Conservation (phyloP, 306 rosid genomes). For the Pyrus betulifolia region DNA sequence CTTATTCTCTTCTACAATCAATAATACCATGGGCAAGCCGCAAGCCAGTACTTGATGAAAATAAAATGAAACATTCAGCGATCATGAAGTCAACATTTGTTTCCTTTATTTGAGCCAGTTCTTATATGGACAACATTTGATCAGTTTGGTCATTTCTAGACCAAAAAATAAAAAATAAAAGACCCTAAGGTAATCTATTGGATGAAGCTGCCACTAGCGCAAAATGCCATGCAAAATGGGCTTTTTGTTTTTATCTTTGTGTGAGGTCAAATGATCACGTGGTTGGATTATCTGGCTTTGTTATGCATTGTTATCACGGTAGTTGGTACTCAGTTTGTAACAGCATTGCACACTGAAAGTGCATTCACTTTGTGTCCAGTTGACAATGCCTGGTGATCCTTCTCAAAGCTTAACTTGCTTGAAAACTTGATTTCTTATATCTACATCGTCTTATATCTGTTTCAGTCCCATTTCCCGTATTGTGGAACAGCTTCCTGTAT, state of each 20-base stretch:
- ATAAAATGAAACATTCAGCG: neutral
- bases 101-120: neutral
- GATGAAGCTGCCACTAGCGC: neutral
- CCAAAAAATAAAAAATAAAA: neutral
- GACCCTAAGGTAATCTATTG: neutral
- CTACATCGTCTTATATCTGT: neutral
- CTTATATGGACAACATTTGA: neutral
- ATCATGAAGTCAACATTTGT: neutral
- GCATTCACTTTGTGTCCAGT: neutral
- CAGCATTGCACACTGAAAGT: neutral
- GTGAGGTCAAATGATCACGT: neutral
- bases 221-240: neutral
- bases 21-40: neutral
- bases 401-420: neutral
- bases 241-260: neutral
- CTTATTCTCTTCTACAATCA: neutral
- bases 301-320: neutral
- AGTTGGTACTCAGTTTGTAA: neutral
- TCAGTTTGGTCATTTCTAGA: neutral
- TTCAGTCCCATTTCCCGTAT: neutral
- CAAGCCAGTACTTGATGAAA: neutral
- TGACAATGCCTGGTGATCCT: neutral
- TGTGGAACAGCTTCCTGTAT: neutral
- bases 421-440: neutral
- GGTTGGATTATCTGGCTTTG: neutral